Evolutionary conservation across 441 rosid species (phyloP).

Genomic region (Melianthus villosus): DNA sequence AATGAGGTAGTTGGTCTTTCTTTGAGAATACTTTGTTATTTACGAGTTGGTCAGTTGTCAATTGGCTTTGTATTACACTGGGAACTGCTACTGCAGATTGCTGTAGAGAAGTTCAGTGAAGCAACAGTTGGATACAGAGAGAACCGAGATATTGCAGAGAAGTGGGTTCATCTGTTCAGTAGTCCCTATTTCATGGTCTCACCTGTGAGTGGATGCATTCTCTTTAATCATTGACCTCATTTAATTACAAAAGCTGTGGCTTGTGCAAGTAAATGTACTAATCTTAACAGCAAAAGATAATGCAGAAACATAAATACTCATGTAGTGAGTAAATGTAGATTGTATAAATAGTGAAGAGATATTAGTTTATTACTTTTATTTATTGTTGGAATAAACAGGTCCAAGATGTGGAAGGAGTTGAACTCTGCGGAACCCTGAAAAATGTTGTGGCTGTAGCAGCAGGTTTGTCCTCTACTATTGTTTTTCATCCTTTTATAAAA

Average conservation of each 20-base stretch:
- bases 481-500: background rate
- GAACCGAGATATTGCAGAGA: constrained; percentile 46
- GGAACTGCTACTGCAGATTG: constrained; percentile 36
- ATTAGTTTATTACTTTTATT: too few species aligned
- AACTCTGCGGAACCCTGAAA: constrained; percentile 86
- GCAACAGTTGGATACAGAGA: constrained; percentile 80
- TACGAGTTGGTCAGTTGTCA: constrained; percentile 1
- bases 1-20: constrained; percentile 46
- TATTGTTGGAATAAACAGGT: constrained; percentile 25
- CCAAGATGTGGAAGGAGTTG: constrained; percentile 90
- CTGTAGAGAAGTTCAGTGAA: constrained; percentile 84
- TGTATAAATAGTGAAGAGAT: too few species aligned
- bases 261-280: too few species aligned
- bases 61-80: constrained; percentile 7
- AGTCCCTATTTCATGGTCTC: constrained; percentile 79
- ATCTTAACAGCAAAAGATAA: too few species aligned
- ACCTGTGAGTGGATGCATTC: constrained; percentile 33
- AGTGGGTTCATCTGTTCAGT: constrained; percentile 74
- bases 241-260: too few species aligned
- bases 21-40: too few species aligned
- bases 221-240: background rate
- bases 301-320: too few species aligned
- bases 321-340: too few species aligned
- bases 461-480: constrained; percentile 22
- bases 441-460: constrained; percentile 88